Evolutionary conservation across 176 grass and related monocot genomes (phyloP), one percentile per base, ranked within the genome.

Genomic region (Carex myosuroides): DNA sequence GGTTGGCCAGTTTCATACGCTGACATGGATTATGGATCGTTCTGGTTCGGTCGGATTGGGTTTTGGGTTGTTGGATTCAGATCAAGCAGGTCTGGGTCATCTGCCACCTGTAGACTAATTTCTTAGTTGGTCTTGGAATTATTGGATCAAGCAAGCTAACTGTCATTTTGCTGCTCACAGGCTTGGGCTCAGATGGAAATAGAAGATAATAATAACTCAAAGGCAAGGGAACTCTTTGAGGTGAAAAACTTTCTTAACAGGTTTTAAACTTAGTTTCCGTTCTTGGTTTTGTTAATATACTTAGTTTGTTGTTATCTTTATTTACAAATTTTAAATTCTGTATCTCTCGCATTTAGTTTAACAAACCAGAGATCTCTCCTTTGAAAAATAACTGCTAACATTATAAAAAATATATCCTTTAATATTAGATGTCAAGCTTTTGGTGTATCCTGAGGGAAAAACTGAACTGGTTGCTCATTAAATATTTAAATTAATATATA

Each of bases 131-230:
- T 83, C 16, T 58, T 52, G 22, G 61, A 48, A 18, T 22, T 18
- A 70, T 56, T 84, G 16, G 81, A 84, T 79, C 13, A 70, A 41
- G 79, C 73, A 77, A 56, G 24, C 42, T 35, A 68, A 91, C 77
- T 94, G 72, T 91, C 80, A 21, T 70, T 94, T 85, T 88, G 93
- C 85, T 84, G 85, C 37, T 65, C 21, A 29, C 81, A 98, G 95
- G 87, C 92, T 81, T 98, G 95, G 95, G 95, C 95, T 68, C 95
- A 98, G 78, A 82, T 98, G 69, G 95, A 98, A 88, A 93, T 98
- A 87, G 87, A 94, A 41, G 92, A 89, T 79, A 85, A 91, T 64
- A 95, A 98, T 85, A 88, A 89, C 75, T 74, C 33, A 71, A 90
- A 90, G 73, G 92, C 95, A 22, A 94, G 92, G 81, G 90, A 95